Evolutionary conservation across 225 moss, liverwort and hornwort species (phyloP).

Genomic region (Ulota crispa): DNA sequence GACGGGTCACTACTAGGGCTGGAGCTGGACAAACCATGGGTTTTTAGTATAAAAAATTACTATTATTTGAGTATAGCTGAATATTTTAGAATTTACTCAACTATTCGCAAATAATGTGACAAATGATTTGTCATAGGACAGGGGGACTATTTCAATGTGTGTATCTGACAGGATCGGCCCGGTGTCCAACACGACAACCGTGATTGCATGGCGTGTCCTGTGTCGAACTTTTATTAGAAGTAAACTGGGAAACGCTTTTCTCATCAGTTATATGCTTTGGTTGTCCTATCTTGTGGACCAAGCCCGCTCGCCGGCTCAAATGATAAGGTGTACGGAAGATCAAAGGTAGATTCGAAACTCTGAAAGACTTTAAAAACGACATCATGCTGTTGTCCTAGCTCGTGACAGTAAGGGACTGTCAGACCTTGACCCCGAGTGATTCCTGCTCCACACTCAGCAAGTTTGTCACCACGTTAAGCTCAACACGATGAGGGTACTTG

Average conservation of each 20-base stretch:
- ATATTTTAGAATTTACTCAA: no score
- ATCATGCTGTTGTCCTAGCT: not conserved
- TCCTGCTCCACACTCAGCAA: not conserved
- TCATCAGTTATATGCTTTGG: not conserved
- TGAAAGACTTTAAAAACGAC: not conserved
- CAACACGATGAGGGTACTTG: no score
- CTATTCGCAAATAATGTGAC: no score
- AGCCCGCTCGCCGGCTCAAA: not conserved
- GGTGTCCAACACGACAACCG: no score
- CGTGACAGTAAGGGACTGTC: not conserved
- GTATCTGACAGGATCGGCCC: no score
- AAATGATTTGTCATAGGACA: no score
- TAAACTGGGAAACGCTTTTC: not conserved
- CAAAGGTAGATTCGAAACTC: not conserved
- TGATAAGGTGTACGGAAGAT: not conserved
- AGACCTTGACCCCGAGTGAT: not conserved
- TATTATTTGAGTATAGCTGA: no score
- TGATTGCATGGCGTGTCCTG: not conserved
- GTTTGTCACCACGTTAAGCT: not conserved
- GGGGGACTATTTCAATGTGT: no score
- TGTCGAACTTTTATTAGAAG: not conserved
- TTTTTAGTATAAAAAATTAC: no score
- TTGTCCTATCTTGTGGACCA: not conserved
- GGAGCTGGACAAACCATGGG: no score
- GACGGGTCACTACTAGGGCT: not conserved